phyloP scores from a whole-genome alignment of 164 flowering plant species.

The grape (Vitis vinifera) region ASM3070453v1 NC_081810.1:6563501-6564000 shows the following conservation, averaged over 20 bases:
- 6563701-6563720: slow-evolving; percentile 20
- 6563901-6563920: slow-evolving; percentile 1
- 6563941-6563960: slow-evolving; percentile 33
- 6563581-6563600: slow-evolving; percentile 32
- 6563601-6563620: slow-evolving; percentile 49
- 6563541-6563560: slow-evolving; percentile 41
- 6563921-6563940: slow-evolving; percentile 8
- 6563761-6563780: slow-evolving; percentile 33
- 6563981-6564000: slow-evolving; percentile 44
- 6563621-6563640: slow-evolving; percentile 24
- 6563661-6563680: slow-evolving; percentile 11
- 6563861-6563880: not conserved
- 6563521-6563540: slow-evolving; percentile 37
- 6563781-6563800: slow-evolving; percentile 1
- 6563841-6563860: slow-evolving; percentile 5
- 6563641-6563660: not conserved
- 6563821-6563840: not conserved
- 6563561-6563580: slow-evolving; percentile 33
- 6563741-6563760: slow-evolving; percentile 49
- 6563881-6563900: not conserved
- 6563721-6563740: slow-evolving; percentile 17
- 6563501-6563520: slow-evolving; percentile 36
- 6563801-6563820: slow-evolving; percentile 9
- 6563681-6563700: slow-evolving; percentile 40
- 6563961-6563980: slow-evolving; percentile 47